Base-by-base conservation (phyloP, 805 yeast species). In the Vanderwaltozyma verrucispora region DNA sequence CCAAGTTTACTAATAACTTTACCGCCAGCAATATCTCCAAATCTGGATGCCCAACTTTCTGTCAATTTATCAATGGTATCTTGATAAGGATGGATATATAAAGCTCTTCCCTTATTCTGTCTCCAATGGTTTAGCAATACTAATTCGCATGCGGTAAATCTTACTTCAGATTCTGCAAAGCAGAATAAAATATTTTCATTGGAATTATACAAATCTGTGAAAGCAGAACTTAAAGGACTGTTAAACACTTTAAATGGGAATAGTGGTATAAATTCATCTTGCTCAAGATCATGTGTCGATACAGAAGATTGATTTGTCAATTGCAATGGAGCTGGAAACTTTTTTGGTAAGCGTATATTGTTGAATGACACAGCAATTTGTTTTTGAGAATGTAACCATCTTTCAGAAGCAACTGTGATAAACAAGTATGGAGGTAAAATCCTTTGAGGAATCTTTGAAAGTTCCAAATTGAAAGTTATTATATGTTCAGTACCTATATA, bases 351-450 rank as follows among this genome's bases (percentile, higher is more conserved):
- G 11, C 39, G 35, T 9, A 57, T 34, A 20, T 43, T 41, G 19
- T 43, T 48, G 12, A 56, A 36, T 39, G 75, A 57, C 1, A 86
- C 65, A 0, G 95, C 84, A 1, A 71, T 53, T 41, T 71, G 73
- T 43, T 69, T 65, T 38, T 74, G 83, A 40, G 86, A 75, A 43
- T 84, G 88, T 4, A 87, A 60, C 98, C 97, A 92, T 41, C 69
- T 74, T 40, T 88, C 94, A 40, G 94, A 85, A 2, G 81, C 59
- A 11, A 88, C 56, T 0, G 80, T 67, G 4, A 87, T 69, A 56
- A 81, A 85, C 45, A 80, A 77, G 47, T 75, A 78, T 0, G 96
- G 95, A 1, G 88, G 82, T 12, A 63, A 33, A 12, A 39, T 36
- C 14, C 44, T 44, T 27, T 58, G 56, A 25, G 50, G 46, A 2